A percentile compares a stretch with the other conserved stretches of the same genome.
These are phyloP conservation scores for Closterium sp. DNA, from an alignment of 139 green algal species.

Conservation along the genomic window DNA sequence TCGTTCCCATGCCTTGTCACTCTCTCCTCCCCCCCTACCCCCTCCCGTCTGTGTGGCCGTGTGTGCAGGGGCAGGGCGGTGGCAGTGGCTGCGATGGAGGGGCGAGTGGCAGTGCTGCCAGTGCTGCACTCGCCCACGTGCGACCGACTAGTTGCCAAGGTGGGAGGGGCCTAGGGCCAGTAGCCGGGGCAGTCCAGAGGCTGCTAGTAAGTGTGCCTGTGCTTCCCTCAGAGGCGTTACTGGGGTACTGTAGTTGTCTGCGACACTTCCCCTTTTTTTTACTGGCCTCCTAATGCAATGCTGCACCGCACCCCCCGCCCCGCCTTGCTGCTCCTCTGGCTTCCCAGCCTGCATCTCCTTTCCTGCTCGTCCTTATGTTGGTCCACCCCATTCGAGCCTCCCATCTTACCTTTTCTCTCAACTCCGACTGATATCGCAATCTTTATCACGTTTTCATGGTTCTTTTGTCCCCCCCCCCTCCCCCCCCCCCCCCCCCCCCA, in stretches of 20 bases:
- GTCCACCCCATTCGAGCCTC: background rate
- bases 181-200: background rate
- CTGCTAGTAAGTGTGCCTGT: no score
- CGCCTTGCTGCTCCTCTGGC: no score
- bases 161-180: background rate
- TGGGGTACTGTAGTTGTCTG: no score
- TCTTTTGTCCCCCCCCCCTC: background rate
- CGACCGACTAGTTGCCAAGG: background rate
- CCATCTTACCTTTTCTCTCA: background rate
- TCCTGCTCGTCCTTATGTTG: no score
- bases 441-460: no score
- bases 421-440: no score
- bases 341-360: no score
- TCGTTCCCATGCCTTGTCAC: background rate
- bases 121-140: background rate
- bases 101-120: constrained; percentile 39
- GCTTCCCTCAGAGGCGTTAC: no score
- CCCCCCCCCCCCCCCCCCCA: no score
- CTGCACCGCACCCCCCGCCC: no score
- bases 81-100: constrained; percentile 37
- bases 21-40: background rate
- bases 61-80: constrained; percentile 38
- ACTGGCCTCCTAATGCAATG: no score
- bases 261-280: no score
- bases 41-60: background rate